Evolutionary conservation across 1,284 basidiomycete species (phyloP).

Genomic region (Boletus semigastroideus): DNA sequence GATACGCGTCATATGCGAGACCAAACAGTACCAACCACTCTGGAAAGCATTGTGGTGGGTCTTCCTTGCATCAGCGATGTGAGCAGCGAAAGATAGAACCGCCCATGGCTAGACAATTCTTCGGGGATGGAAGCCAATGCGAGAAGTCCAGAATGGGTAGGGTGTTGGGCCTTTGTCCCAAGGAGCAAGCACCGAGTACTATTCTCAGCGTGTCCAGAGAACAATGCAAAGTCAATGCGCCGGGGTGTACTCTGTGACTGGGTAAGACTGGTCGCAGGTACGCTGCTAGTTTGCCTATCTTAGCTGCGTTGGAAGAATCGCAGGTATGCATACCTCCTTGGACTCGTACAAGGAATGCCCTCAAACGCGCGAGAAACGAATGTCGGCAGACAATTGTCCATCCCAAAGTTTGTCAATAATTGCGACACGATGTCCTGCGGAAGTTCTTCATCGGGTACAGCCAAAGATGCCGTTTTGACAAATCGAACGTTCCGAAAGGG

Average conservation of each 20-base stretch:
- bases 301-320: not conserved
- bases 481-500: constrained; percentile 21
- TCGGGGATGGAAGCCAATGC: constrained; percentile 12
- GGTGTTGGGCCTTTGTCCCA: constrained; percentile 8
- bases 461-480: not conserved
- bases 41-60: constrained; percentile 12
- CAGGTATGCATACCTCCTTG: constrained; percentile 17
- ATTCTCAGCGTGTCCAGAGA: constrained; percentile 2
- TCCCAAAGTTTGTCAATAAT: constrained; percentile 7
- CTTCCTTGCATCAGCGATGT: constrained; percentile 1
- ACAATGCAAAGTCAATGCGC: constrained; percentile 19
- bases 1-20: constrained; percentile 20
- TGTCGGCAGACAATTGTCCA: constrained; percentile 1
- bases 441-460: constrained; percentile 3
- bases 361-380: constrained; percentile 15
- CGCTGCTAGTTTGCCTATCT: constrained; percentile 12
- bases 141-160: not conserved
- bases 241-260: not conserved
- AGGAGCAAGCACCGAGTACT: constrained; percentile 14
- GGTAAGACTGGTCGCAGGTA: not conserved
- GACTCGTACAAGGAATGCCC: constrained; percentile 13
- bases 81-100: constrained; percentile 21
- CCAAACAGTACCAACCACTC: constrained; percentile 32
- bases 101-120: constrained; percentile 14
- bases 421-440: constrained; percentile 15